phyloP scores from a whole-genome alignment of 306 rosid genomes.

The Dryas alaskensis region DNA sequence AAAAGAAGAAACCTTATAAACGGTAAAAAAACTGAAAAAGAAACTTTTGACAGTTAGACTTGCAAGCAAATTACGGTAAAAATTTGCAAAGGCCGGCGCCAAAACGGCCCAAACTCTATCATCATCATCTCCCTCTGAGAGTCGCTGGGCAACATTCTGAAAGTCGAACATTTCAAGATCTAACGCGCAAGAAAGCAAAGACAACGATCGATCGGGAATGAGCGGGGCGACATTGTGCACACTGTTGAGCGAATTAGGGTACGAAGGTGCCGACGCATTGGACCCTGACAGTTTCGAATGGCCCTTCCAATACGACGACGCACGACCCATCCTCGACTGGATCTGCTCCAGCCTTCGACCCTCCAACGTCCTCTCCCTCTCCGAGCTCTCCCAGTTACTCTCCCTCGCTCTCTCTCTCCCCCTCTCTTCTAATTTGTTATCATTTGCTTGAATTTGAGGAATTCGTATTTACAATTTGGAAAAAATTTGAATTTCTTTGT shows the following conservation, averaged over 20 bases:
- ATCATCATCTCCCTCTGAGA: neutral
- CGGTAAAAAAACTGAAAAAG: too few relatives aligned
- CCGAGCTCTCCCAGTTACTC: conserved; percentile 71
- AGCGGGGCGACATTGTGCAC: conserved; percentile 65
- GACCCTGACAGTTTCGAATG: conserved; percentile 95
- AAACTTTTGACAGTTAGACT: too few relatives aligned
- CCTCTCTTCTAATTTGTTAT: neutral
- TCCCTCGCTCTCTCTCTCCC: neutral
- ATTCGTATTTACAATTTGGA: too few relatives aligned
- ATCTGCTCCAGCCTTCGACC: conserved; percentile 89
- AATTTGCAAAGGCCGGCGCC: conserved; percentile 31
- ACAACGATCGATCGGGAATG: conserved; percentile 33
- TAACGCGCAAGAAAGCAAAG: neutral
- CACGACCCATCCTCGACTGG: conserved; percentile 88
- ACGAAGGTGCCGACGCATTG: conserved; percentile 48
- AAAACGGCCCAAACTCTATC: conserved; percentile 6
- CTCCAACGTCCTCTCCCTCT: conserved; percentile 78
- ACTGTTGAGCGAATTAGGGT: conserved; percentile 72
- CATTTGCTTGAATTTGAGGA: neutral
- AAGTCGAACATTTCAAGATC: neutral
- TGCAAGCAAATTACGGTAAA: too few relatives aligned
- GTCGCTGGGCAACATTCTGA: neutral
- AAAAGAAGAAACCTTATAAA: too few relatives aligned
- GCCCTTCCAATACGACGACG: conserved; percentile 91
- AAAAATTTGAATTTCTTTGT: conserved; percentile 11